These are phyloP conservation scores for Ophiostoma quercus DNA, from an alignment of 2,329 filamentous ascomycete species.

Conservation along the genomic window DNA sequence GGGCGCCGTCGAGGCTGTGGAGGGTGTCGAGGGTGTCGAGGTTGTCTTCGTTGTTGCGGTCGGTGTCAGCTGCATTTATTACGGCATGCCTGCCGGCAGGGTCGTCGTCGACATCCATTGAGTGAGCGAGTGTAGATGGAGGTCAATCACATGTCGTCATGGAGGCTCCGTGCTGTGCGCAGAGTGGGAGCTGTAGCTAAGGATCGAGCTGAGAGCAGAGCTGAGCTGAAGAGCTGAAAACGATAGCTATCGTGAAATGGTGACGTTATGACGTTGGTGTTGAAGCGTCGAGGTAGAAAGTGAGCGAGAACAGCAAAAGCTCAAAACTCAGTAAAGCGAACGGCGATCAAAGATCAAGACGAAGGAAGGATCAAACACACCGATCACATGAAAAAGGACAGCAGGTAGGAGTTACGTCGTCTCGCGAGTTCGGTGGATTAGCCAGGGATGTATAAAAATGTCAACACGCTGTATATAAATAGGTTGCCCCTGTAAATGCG, in stretches of 20 bases:
- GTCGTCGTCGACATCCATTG: conserved; percentile 10
- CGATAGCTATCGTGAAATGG: not conserved
- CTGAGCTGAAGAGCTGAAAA: not conserved
- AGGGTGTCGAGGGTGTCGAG: not conserved
- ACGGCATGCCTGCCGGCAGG: conserved; percentile 6
- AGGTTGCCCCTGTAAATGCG: not conserved
- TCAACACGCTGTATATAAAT: not conserved
- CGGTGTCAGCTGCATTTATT: not conserved
- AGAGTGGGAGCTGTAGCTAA: not conserved
- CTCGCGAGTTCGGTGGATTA: not conserved
- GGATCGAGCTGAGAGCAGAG: not conserved
- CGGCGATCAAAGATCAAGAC: not conserved
- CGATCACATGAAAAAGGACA: conserved; percentile 2
- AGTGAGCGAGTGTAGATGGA: not conserved
- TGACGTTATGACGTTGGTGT: not conserved
- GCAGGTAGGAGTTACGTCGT: conserved; percentile 1
- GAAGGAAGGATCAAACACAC: not conserved
- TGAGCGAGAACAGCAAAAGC: not conserved
- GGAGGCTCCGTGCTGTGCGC: not conserved
- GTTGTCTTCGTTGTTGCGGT: not conserved
- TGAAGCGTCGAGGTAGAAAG: not conserved
- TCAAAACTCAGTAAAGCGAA: not conserved
- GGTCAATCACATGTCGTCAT: conserved; percentile 10
- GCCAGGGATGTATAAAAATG: conserved; percentile 14
- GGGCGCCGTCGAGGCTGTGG: not conserved